Evolutionary conservation across 2,329 filamentous ascomycete genomes (phyloP), one percentile per base, ranked within the genome.

Genomic region (Calonectria naviculata): DNA sequence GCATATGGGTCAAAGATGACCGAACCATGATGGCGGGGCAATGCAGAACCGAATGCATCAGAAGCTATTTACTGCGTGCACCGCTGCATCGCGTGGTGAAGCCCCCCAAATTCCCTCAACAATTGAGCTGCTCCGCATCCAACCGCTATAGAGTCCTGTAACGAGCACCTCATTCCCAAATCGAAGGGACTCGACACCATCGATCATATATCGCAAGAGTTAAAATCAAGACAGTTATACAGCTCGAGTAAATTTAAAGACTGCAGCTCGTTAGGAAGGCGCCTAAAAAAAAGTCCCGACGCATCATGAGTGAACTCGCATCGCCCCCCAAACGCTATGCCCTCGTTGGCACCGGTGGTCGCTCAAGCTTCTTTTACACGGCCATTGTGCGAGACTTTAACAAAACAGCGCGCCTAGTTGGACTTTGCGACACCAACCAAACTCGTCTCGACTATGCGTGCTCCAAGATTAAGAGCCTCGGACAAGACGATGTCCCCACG

Each of bases 301-400:
- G 9, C 52, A 58, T 38, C 52, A 58, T 58, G 52, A 38, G 52
- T 38, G 52, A 58, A 58, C 31, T 58, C 31, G 31, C 52, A 19
- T 9, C 5, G 10, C 21, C 52, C 21, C 52, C 17, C 31, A 87
- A 86, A 73, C 81, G 83, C 46, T 90, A 91, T 73, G 89, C 88
- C 75, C 80, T 90, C 31, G 85, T 91, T n/a, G 89, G 89, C 76
- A 88, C 88, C 1, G 89, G 90, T 21, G 88, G 88, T 19, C 87
- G 89, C 17, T 87, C 89, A n/a, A 86, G 85, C 65, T 90, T 91
- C 84, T 91, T 89, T 81, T 91, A 91, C 82, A 86, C 85, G 1
- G 88, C 89, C 52, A 90, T 91, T 68, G 87, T 86, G 12, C 83
- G 81, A 34, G 86, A 89, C 71, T 91, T 89, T 80, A 80, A 80